Conservation (phyloP, 495 filamentous ascomycete species). For the Talaromyces ruber region DNA sequence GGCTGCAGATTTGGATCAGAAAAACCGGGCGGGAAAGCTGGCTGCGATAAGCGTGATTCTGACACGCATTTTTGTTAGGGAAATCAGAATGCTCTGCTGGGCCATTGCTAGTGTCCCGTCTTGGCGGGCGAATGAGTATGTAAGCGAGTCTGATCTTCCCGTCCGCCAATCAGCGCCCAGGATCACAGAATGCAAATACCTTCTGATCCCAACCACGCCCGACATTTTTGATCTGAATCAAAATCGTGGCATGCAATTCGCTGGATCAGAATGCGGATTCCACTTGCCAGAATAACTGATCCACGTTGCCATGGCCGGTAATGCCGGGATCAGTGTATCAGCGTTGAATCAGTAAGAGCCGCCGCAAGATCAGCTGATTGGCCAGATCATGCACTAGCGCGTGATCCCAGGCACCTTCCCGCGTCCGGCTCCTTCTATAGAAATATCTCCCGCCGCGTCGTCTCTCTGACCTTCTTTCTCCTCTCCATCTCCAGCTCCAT, state of each 20-base stretch:
- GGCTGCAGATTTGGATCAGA: not conserved
- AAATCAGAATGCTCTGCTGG: slow-evolving; percentile 20
- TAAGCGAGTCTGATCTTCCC: slow-evolving; percentile 29
- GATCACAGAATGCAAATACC: slow-evolving; percentile 34
- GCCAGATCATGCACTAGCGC: slow-evolving; percentile 26
- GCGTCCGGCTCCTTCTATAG: slow-evolving; percentile 24
- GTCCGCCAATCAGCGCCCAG: slow-evolving; percentile 30
- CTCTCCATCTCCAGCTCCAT: slow-evolving; percentile 25
- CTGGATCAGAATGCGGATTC: slow-evolving; percentile 3
- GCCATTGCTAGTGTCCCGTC: slow-evolving; percentile 6
- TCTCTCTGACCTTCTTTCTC: slow-evolving; percentile 30
- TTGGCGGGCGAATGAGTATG: not conserved
- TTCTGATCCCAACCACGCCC: slow-evolving; percentile 30
- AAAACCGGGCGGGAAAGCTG: slow-evolving; percentile 25
- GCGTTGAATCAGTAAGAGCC: slow-evolving; percentile 19
- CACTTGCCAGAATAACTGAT: slow-evolving; percentile 13
- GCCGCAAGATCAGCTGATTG: slow-evolving; percentile 37
- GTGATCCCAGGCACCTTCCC: slow-evolving; percentile 32
- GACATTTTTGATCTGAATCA: slow-evolving; percentile 6
- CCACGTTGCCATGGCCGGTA: slow-evolving; percentile 14
- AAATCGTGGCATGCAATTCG: slow-evolving; percentile 11
- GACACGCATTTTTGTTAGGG: slow-evolving; percentile 21
- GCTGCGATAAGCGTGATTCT: slow-evolving; percentile 30
- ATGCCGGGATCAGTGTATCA: slow-evolving; percentile 20
- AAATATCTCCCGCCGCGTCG: slow-evolving; percentile 39